Evolutionary conservation across 2,329 filamentous ascomycete species (phyloP).

Genomic region (Mycocentrospora acerina): DNA sequence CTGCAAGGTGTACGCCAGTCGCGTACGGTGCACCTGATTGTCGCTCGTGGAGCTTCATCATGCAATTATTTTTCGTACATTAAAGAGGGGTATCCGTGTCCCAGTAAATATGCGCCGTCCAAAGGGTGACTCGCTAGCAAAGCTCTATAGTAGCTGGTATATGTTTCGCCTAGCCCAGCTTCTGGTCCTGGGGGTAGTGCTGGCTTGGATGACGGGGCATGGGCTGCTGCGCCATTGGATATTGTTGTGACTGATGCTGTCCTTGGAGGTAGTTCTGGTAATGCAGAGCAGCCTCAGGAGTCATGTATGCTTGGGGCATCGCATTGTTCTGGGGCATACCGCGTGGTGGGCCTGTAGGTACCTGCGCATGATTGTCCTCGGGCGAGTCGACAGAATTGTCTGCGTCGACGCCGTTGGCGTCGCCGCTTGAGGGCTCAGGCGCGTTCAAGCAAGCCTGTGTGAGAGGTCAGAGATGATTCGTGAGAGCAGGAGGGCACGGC

Average conservation of each 20-base stretch:
- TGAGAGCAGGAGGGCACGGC: constrained; percentile 4
- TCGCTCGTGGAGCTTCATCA: constrained; percentile 28
- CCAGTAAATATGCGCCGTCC: constrained; percentile 34
- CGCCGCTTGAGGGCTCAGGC: constrained; percentile 80
- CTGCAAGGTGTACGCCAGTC: constrained; percentile 23
- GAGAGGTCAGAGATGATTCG: constrained; percentile 38
- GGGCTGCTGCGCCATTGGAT: constrained; percentile 75
- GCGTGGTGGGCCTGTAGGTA: constrained; percentile 71
- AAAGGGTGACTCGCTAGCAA: constrained; percentile 30
- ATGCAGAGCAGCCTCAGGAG: constrained; percentile 68
- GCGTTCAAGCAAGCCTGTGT: constrained; percentile 92
- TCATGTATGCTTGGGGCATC: constrained; percentile 66
- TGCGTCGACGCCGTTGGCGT: constrained; percentile 61
- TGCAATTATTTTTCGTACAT: constrained; percentile 41
- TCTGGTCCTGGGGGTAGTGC: constrained; percentile 68
- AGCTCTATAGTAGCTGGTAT: constrained; percentile 21
- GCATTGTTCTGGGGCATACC: constrained; percentile 66
- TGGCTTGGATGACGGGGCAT: constrained; percentile 64
- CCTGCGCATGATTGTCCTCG: constrained; percentile 80
- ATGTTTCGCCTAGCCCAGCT: constrained; percentile 40
- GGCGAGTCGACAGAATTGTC: constrained; percentile 73
- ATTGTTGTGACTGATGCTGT: constrained; percentile 65
- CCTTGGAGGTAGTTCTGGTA: constrained; percentile 81
- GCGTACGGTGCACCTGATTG: constrained; percentile 22
- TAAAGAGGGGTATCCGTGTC: constrained; percentile 43